Evolutionary conservation across 192 early-diverging fungal species (phyloP), one percentile per base, ranked within the genome.

Genomic region (Coemansia umbellata): DNA sequence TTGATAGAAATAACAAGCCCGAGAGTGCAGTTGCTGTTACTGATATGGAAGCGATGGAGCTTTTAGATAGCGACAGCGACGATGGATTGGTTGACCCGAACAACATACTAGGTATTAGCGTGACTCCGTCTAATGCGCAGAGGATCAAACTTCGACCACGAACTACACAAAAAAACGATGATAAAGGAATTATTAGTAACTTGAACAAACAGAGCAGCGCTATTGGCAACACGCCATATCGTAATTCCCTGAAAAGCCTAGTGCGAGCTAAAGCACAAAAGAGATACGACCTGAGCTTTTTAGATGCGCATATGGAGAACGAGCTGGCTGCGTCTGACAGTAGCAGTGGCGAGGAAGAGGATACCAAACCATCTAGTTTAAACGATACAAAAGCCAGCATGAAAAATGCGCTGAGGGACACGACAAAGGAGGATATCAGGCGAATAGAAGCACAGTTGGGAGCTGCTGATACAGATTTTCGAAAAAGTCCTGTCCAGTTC

Each of bases 191-290:
- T n/a, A n/a, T n/a, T n/a, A n/a, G n/a, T n/a, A n/a, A n/a, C n/a
- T n/a, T n/a, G n/a, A n/a, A n/a, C n/a, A n/a, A n/a, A n/a, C n/a
- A n/a, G n/a, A n/a, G n/a, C n/a, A n/a, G n/a, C n/a, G n/a, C n/a
- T n/a, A n/a, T n/a, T n/a, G 52, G 9, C 33, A 43, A 28, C 11
- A 33, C 55, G 31, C 39, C 50, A 6, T 66, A 74, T 32, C 47
- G 53, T 18, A 74, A 74, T 41, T 51, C 64, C 26, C 41, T 74
- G 13, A 62, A 74, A 47, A 54, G 50, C 13, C 56, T 74, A 17
- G 71, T 67, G 10, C 71, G 44, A n/a, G 60, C 50, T 13, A 53
- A 30, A 3, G 36, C 39, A 27, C 37, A 41, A 35, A 47, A 47
- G 35, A 66, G 54, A 23, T 67, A 74, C 60, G 45, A 63, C 30